These are phyloP conservation scores for Trichosanthes truncata DNA, from an alignment of 306 rosid genomes.

Conservation along the genomic window DNA sequence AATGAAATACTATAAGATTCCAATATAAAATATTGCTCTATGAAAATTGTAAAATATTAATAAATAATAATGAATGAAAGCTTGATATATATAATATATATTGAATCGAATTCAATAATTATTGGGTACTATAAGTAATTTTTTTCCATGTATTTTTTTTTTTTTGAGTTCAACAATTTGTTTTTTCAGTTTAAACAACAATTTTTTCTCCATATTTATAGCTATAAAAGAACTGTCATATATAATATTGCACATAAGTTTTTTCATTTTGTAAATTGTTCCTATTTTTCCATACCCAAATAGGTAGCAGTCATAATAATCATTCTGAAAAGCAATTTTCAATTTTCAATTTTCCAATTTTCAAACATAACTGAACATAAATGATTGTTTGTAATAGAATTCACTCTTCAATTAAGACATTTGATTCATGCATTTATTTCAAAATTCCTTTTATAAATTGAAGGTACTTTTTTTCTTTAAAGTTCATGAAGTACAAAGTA, in stretches of 20 bases:
- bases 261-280: too few relatives aligned
- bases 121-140: too few relatives aligned
- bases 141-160: too few relatives aligned
- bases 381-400: not conserved
- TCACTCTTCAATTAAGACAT: not conserved
- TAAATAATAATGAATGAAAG: too few relatives aligned
- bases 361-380: not conserved
- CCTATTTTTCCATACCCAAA: not conserved
- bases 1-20: not conserved
- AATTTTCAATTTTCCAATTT: not conserved
- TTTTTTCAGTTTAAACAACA: too few relatives aligned
- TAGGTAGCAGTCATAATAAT: not conserved
- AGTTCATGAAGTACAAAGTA: not conserved
- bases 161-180: too few relatives aligned
- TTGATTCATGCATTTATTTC: constrained; percentile 1
- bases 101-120: too few relatives aligned
- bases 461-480: not conserved
- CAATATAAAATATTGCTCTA: not conserved
- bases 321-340: not conserved
- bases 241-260: too few relatives aligned
- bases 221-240: too few relatives aligned
- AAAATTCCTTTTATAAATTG: not conserved
- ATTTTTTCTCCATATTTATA: too few relatives aligned
- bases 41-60: too few relatives aligned
- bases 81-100: too few relatives aligned